Conservation (phyloP, 768 basidiomycete species). For the Chalciporus piperatus region DNA sequence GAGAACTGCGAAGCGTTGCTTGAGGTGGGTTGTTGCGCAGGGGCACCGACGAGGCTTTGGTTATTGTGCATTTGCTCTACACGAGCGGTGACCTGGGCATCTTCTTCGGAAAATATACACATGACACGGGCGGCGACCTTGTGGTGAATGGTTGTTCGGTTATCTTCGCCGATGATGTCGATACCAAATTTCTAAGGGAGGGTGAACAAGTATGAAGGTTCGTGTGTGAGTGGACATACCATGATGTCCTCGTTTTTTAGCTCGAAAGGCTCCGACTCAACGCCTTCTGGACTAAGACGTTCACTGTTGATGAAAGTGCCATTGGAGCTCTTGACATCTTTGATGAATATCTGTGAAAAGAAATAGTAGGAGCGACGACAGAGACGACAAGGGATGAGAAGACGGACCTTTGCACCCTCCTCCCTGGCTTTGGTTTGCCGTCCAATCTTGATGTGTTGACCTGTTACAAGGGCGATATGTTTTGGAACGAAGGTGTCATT, state of each 20-base stretch:
- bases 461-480: conserved; percentile 71
- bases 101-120: conserved; percentile 84
- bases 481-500: conserved; percentile 95
- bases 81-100: conserved; percentile 71
- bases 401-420: conserved; percentile 75
- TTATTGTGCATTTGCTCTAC: conserved; percentile 63
- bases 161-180: conserved; percentile 98
- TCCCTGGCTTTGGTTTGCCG: conserved; percentile 96
- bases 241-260: conserved; percentile 95
- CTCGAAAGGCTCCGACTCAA: conserved; percentile 90
- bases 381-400: neutral
- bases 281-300: conserved; percentile 81
- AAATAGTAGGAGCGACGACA: conserved; percentile 8
- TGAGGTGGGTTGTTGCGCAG: conserved; percentile 36
- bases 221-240: conserved; percentile 52
- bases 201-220: conserved; percentile 8
- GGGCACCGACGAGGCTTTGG: conserved; percentile 23
- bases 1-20: conserved; percentile 35
- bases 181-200: conserved; percentile 89
- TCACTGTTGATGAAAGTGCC: conserved; percentile 99
- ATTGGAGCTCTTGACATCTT: conserved; percentile 97
- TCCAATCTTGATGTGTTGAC: conserved; percentile 84
- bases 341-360: conserved; percentile 81
- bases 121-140: conserved; percentile 95
- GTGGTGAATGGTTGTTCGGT: conserved; percentile 96